Evolutionary conservation across 1,284 basidiomycete species (phyloP), one percentile per base, ranked within the genome.

Genomic region (Pyrrhoderma noxium): DNA sequence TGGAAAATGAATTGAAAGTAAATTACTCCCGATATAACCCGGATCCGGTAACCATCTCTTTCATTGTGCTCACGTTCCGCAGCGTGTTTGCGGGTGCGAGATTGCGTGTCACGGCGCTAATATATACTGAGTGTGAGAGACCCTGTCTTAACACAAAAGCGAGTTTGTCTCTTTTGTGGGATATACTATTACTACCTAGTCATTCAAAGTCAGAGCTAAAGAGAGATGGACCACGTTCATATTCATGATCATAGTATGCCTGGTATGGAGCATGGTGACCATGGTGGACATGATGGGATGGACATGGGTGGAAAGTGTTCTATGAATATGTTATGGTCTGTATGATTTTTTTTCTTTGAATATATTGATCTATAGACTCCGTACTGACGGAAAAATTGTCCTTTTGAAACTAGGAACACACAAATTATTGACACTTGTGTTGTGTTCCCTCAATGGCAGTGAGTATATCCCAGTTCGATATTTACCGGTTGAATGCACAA

Each of bases 371-470:
- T 9, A 37, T 11, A 16, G 35, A 16, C 35, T 16, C 35, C 35
- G 9, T 37, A 11, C 35, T 37, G 11, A 11, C 11, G 16, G 35
- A 9, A 11, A 16, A 16, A 16, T 16, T 37, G 35, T 9, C 11
- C 35, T 37, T 9, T 36, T 31, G 41, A 3, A 37, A 49, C 22
- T 52, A 81, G 80, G 85, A 89, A 89, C 66, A 85, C 82, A 41
- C 77, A 87, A 52, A 77, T 85, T 60, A 65, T 77, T 60, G 72
- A 88, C 65, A 88, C 85, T 40, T 88, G 85, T 67, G 70, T 88
- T 65, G 79, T 88, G 65, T 88, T 89, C 68, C 68, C 62, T 16
- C 71, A 73, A 54, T 88, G 86, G 86, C 44, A 49, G 48, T 49
- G 21, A 40, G 46, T 21, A 14, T 31, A 8, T 18, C 8, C n/a